Percentiles rank a stretch among this genome's conserved stretches.
Conservation (phyloP, 805 yeast genomes). For the Ogataea philodendri region DNA sequence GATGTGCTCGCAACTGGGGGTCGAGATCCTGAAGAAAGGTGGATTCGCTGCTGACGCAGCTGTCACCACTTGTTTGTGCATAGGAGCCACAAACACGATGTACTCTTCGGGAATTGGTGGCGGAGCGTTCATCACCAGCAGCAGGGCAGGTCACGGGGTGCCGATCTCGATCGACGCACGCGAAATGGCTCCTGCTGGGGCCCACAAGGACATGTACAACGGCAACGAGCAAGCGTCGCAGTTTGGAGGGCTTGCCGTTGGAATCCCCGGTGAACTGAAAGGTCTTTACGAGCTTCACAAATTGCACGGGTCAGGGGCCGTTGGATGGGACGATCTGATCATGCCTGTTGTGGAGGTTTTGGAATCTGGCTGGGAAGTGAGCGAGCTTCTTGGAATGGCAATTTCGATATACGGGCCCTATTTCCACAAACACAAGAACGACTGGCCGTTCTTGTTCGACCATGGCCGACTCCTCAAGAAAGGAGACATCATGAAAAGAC, state of each 20-base stretch:
- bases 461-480: slow-evolving; percentile 34
- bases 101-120: slow-evolving; percentile 95
- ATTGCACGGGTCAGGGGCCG: slow-evolving; percentile 65
- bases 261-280: slow-evolving; percentile 85
- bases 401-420: slow-evolving; percentile 38
- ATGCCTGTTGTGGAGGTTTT: slow-evolving; percentile 72
- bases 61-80: slow-evolving; percentile 81
- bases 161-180: slow-evolving; percentile 77
- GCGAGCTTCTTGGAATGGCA: slow-evolving; percentile 42
- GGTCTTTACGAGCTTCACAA: slow-evolving; percentile 68
- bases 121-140: slow-evolving; percentile 71
- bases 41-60: slow-evolving; percentile 96
- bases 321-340: slow-evolving; percentile 70
- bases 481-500: slow-evolving; percentile 65
- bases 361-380: slow-evolving; percentile 60
- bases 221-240: slow-evolving; percentile 49
- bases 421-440: slow-evolving; percentile 33
- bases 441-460: slow-evolving; percentile 58
- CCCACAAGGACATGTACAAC: slow-evolving; percentile 63
- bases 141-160: slow-evolving; percentile 38
- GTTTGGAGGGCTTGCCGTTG: slow-evolving; percentile 86
- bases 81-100: slow-evolving; percentile 79
- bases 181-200: slow-evolving; percentile 74
- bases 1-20: slow-evolving; percentile 62
- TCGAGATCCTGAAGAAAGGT: slow-evolving; percentile 47